Base-by-base conservation (phyloP, 1,284 basidiomycete genomes). In the Rhodotorula sp. region DNA sequence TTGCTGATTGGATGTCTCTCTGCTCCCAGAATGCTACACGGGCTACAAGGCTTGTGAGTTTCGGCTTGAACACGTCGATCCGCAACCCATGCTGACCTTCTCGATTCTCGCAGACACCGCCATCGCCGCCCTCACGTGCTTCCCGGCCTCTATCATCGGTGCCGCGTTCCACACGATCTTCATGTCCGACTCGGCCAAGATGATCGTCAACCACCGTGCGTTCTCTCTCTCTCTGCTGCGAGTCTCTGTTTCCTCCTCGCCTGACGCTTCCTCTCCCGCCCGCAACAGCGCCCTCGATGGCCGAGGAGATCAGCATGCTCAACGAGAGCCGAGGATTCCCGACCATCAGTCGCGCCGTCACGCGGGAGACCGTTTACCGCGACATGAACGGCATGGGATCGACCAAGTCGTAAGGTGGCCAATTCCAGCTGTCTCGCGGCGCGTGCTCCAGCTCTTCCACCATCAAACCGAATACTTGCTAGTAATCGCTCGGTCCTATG, bases 151-250 rank as follows among this genome's bases (percentile, higher is more conserved):
- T 4, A 26, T 71, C 48, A 18, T 62, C 58, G 72, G 67, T 34
- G 70, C 65, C 23, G 54, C 20, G 16, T 67, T 78, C 64, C 76
- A 78, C 47, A 70, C 65, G 5, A 51, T 70, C 57, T 62, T 78
- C 64, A 58, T 78, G 16, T 66, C 69, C 31, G 76, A 74, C 61
- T 62, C 62, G 31, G 47, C 57, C 6, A 62, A 62, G 56, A 63
- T 63, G 61, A 57, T 73, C 51, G 62, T 73, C 69, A 71, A 68
- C 63, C 48, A 58, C 58, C 29, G 21, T 51, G n/a, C 58, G 7
- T n/a, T 31, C 34, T 34, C 20, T 26, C 29, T 52, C 31, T 10
- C 3, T 3, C 12, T 2, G 29, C 48, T 1, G 10, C 31, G 12
- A 21, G 4, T 6, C 3, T 1, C 43, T 43, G 47, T 51, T 39